phyloP scores from a whole-genome alignment of 768 basidiomycete genomes.

The Suillus tomentosus region DNA sequence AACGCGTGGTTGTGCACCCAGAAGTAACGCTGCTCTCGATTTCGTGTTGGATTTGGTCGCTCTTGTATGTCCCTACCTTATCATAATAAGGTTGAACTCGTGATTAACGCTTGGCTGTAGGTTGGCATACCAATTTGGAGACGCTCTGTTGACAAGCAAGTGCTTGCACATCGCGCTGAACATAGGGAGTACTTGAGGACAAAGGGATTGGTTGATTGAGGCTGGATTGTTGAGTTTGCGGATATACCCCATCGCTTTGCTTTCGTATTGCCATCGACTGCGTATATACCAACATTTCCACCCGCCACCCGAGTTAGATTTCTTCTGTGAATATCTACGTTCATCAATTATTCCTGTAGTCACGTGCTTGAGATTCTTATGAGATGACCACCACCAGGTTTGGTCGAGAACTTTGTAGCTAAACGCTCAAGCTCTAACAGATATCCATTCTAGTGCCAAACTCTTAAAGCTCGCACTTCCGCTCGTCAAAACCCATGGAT shows the following conservation, averaged over 20 bases:
- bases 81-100: too few species aligned
- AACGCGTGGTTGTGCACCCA: slow-evolving; percentile 63
- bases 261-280: not conserved
- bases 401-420: not conserved
- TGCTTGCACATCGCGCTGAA: slow-evolving; percentile 47
- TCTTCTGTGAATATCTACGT: not conserved
- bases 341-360: not conserved
- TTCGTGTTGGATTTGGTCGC: slow-evolving; percentile 41
- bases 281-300: not conserved
- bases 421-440: not conserved
- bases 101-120: slow-evolving; percentile 29
- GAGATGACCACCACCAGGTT: slow-evolving; percentile 10
- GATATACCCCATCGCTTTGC: not conserved
- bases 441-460: slow-evolving; percentile 20
- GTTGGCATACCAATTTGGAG: slow-evolving; percentile 57
- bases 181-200: slow-evolving; percentile 46
- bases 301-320: not conserved
- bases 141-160: slow-evolving; percentile 47
- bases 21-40: slow-evolving; percentile 64
- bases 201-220: slow-evolving; percentile 43
- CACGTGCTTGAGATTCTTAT: not conserved
- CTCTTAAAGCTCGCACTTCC: slow-evolving; percentile 66
- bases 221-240: not conserved
- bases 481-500: slow-evolving; percentile 66
- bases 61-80: slow-evolving; percentile 37